Percentiles rank a stretch among this genome's conserved stretches.
Evolutionary conservation across 495 filamentous ascomycete genomes (phyloP).

Genomic region (Penicillium riverlandense): DNA sequence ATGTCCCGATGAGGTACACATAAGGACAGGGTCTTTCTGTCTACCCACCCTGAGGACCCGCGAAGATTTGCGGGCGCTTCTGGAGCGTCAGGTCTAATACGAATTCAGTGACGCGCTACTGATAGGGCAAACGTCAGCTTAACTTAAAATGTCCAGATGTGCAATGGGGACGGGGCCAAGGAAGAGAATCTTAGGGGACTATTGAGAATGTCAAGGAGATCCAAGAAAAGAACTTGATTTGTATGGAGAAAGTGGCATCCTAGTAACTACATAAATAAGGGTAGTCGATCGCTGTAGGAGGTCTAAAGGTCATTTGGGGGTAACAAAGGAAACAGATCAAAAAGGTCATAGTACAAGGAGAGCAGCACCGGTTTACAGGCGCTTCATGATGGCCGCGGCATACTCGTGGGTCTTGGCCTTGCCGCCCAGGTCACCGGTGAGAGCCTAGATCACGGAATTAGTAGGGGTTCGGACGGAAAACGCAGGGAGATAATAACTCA

Average conservation of each 20-base stretch:
- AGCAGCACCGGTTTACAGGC: conserved; percentile 50
- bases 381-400: conserved; percentile 81
- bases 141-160: no score
- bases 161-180: neutral
- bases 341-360: conserved; percentile 32
- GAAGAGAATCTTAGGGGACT: neutral
- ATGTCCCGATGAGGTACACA: no score
- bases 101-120: no score
- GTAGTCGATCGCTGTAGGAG: conserved; percentile 38
- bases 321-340: conserved; percentile 25
- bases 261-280: conserved; percentile 26
- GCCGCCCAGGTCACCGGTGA: conserved; percentile 93
- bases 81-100: no score
- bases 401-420: conserved; percentile 91
- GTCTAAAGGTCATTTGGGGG: conserved; percentile 37
- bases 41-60: no score
- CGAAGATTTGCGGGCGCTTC: no score
- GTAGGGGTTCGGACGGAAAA: no score
- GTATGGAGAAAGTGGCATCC: conserved; percentile 8
- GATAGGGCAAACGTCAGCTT: no score
- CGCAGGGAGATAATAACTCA: conserved; percentile 17
- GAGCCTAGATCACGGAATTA: conserved; percentile 32
- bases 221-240: neutral
- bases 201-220: neutral
- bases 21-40: no score